A percentile compares a stretch with the other conserved stretches of the same genome.
Conservation (phyloP, 2,329 filamentous ascomycete species). For the Didymella sp. region DNA sequence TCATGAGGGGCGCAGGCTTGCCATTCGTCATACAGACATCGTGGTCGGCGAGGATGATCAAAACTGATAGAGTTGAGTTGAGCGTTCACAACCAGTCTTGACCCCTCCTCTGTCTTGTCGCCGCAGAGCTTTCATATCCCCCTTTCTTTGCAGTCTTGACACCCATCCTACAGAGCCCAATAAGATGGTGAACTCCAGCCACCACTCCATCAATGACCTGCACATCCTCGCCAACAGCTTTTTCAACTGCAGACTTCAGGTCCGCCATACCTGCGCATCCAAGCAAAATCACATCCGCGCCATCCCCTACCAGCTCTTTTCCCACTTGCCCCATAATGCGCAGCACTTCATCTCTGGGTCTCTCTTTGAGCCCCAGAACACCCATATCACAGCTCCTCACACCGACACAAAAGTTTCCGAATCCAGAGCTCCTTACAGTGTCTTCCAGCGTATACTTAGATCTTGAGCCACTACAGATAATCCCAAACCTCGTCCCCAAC, state of each 20-base stretch:
- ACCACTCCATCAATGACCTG: slow-evolving; percentile 62
- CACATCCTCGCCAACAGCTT: slow-evolving; percentile 55
- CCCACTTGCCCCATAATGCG: slow-evolving; percentile 51
- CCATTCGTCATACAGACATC: too few relatives aligned
- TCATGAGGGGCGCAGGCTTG: too few relatives aligned
- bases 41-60: background rate
- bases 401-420: slow-evolving; percentile 53
- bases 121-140: slow-evolving; percentile 51
- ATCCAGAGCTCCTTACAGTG: slow-evolving; percentile 52
- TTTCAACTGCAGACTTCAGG: slow-evolving; percentile 55
- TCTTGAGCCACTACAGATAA: slow-evolving; percentile 53
- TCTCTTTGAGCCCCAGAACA: slow-evolving; percentile 55
- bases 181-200: slow-evolving; percentile 56
- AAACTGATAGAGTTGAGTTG: background rate
- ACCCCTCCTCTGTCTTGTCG: slow-evolving; percentile 32
- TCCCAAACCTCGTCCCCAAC: slow-evolving; percentile 56
- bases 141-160: slow-evolving; percentile 56
- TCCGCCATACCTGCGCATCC: slow-evolving; percentile 61
- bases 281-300: slow-evolving; percentile 54
- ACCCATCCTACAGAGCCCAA: slow-evolving; percentile 56
- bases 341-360: slow-evolving; percentile 50
- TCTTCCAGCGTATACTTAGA: slow-evolving; percentile 53
- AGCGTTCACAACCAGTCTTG: slow-evolving; percentile 45
- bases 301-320: slow-evolving; percentile 49
- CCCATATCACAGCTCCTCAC: slow-evolving; percentile 53